Evolutionary conservation across 331 rosid genomes (phyloP).

Genomic region (Stylosanthes scabra): DNA sequence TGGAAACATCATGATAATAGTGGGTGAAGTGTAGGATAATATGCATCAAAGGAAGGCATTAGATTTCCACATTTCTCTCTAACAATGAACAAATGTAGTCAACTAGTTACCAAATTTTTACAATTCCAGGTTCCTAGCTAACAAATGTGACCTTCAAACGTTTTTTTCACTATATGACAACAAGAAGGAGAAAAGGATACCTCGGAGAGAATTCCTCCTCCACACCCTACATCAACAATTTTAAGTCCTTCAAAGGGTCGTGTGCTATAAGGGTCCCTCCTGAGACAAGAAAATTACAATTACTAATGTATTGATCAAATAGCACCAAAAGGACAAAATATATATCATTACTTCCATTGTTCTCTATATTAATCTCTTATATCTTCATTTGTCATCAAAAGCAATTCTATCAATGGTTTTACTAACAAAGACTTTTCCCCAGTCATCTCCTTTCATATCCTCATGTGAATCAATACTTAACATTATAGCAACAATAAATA

Average conservation of each 20-base stretch:
- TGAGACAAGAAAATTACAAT: slow-evolving; percentile 49
- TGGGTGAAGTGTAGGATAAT: slow-evolving; percentile 4
- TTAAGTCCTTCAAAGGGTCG: slow-evolving; percentile 87
- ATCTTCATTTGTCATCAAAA: slow-evolving; percentile 17
- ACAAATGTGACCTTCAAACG: not conserved
- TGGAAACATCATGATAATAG: slow-evolving; percentile 16
- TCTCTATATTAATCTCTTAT: not conserved
- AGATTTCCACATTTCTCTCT: not conserved
- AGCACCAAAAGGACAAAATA: slow-evolving; percentile 5
- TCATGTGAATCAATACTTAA: slow-evolving; percentile 1
- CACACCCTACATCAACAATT: slow-evolving; percentile 92
- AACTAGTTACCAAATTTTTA: slow-evolving; percentile 1
- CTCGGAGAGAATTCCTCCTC: slow-evolving; percentile 98
- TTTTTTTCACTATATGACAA: slow-evolving; percentile 14
- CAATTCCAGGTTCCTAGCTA: not conserved
- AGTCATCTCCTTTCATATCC: slow-evolving; percentile 16
- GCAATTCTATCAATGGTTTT: not conserved
- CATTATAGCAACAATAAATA: slow-evolving; percentile 13
- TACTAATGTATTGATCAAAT: slow-evolving; percentile 12
- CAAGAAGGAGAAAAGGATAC: slow-evolving; percentile 43
- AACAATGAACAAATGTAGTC: not conserved
- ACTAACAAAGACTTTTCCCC: slow-evolving; percentile 15
- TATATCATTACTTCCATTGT: not conserved
- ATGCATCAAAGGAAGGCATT: slow-evolving; percentile 1
- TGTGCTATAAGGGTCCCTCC: slow-evolving; percentile 75